Percentiles rank a stretch among this genome's conserved stretches.
Conservation (phyloP, 768 basidiomycete genomes). For the Vararia minispora region DNA sequence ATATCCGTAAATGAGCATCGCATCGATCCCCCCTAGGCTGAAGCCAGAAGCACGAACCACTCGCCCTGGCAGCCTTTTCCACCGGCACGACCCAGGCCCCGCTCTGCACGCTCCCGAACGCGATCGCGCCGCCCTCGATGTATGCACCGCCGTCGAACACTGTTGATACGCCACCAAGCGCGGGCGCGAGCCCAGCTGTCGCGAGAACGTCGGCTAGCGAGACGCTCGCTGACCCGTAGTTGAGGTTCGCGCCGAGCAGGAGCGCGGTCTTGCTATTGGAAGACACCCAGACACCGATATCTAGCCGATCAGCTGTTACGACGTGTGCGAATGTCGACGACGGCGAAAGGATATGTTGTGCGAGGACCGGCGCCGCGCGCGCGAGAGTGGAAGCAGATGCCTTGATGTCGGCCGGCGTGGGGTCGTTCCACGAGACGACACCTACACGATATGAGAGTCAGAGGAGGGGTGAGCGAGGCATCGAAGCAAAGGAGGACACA, state of each 20-base stretch:
- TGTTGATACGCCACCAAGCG: too few species aligned
- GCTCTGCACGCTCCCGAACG: too few species aligned
- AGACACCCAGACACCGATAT: conserved; percentile 7
- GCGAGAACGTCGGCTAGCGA: conserved; percentile 1
- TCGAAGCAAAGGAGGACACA: conserved; percentile 17
- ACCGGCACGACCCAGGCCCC: too few species aligned
- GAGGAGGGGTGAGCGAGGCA: background rate
- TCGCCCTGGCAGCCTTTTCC: too few species aligned
- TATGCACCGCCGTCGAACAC: too few species aligned
- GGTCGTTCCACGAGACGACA: conserved; percentile 31
- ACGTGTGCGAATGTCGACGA: conserved; percentile 2
- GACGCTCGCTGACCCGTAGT: background rate
- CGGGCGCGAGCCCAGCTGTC: too few species aligned
- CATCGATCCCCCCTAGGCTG: too few species aligned
- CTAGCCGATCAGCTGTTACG: conserved; percentile 1
- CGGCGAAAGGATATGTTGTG: conserved; percentile 4
- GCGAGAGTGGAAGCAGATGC: conserved; percentile 24
- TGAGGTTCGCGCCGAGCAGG: conserved; percentile 8
- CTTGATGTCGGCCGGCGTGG: conserved; percentile 28
- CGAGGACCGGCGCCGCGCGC: conserved; percentile 15
- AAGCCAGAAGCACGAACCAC: too few species aligned
- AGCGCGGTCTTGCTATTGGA: background rate
- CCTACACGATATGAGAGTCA: conserved; percentile 8
- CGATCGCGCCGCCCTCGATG: too few species aligned
- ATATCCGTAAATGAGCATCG: too few species aligned